These are phyloP conservation scores for Bruguiera sexangula DNA, from an alignment of 345 rosid genomes.

Conservation along the genomic window DNA sequence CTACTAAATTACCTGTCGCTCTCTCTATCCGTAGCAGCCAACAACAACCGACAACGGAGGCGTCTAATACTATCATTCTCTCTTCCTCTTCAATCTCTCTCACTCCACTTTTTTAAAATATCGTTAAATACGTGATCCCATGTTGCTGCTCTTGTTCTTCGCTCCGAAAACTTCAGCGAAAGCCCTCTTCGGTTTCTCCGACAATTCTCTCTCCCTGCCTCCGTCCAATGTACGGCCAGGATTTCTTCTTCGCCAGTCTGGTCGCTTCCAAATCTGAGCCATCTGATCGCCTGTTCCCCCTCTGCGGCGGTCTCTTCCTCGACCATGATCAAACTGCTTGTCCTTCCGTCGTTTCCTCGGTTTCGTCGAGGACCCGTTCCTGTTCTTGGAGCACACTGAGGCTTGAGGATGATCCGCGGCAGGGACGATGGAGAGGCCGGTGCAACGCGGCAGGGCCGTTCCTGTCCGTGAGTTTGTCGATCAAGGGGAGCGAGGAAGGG, in stretches of 20 bases:
- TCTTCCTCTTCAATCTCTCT: constrained; percentile 27
- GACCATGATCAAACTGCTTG: constrained; percentile 27
- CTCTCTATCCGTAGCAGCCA: constrained; percentile 3
- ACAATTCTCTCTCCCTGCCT: background rate
- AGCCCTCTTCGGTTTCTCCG: background rate
- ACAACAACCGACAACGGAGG: background rate
- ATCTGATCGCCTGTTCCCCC: constrained; percentile 20
- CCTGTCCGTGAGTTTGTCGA: constrained; percentile 65
- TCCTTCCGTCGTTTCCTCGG: constrained; percentile 44
- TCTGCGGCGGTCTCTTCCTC: constrained; percentile 57
- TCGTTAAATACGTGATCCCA: background rate
- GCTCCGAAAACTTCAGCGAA: too few species aligned
- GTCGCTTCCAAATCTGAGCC: constrained; percentile 30
- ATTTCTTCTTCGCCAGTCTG: constrained; percentile 37
- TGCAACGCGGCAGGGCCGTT: constrained; percentile 31
- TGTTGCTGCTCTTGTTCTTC: background rate
- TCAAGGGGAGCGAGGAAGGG: constrained; percentile 45
- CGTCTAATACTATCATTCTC: constrained; percentile 23
- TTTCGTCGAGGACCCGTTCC: constrained; percentile 19
- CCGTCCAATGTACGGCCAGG: constrained; percentile 45
- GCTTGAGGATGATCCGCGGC: constrained; percentile 26
- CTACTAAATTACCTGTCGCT: constrained; percentile 5
- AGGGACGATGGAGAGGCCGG: constrained; percentile 10
- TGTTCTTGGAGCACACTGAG: constrained; percentile 22
- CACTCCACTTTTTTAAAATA: background rate